Evolutionary conservation across 352 stramenopile genomes (phyloP), one percentile per base, ranked within the genome.

Genomic region (Pythium oligandrum): DNA sequence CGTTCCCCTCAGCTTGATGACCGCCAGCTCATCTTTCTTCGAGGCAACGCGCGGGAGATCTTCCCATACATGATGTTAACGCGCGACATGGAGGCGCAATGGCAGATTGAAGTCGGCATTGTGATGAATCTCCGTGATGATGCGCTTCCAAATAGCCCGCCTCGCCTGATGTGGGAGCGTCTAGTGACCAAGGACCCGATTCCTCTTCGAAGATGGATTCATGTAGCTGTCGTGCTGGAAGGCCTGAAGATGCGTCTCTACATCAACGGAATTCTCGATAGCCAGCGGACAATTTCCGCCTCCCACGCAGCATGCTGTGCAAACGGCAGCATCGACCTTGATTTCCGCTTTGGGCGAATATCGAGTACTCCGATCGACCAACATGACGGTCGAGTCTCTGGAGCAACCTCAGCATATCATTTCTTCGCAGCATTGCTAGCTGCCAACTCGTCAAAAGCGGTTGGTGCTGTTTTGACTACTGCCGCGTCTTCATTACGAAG

Each of bases 211-310:
- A 75, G 58, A 36, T 98, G 92, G 92, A 73, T 70, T 1, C 87
- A 97, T 48, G 64, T 98, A 5, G 83, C 83, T 3, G 53, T 98
- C 4, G 84, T 97, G 7, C 57, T 84, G 44, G 92, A 98, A 70
- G 68, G 71, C 3, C 64, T 69, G 4, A 97, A 97, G 53, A 49
- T 98, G 5, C 78, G 86, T 3, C 55, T 98, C 5, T 98, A 96
- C 57, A 52, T 98, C 8, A 97, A 98, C 42, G 92, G 91, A 2
- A 52, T 86, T 26, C 64, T 96, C 0, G 92, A 97, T 51, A 75
- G 62, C 10, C 87, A 97, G 56, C 80, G 80, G 10, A 82, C 71
- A 4, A 67, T 90, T n/a, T 48, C 70, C 1, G 56, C 65, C 0
- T 53, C 72, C 37, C 68, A 70, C 9, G 52, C 70, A 40, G 46